phyloP scores from a whole-genome alignment of 176 grass and related monocot genomes.

The Eragrostis curvula region DNA sequence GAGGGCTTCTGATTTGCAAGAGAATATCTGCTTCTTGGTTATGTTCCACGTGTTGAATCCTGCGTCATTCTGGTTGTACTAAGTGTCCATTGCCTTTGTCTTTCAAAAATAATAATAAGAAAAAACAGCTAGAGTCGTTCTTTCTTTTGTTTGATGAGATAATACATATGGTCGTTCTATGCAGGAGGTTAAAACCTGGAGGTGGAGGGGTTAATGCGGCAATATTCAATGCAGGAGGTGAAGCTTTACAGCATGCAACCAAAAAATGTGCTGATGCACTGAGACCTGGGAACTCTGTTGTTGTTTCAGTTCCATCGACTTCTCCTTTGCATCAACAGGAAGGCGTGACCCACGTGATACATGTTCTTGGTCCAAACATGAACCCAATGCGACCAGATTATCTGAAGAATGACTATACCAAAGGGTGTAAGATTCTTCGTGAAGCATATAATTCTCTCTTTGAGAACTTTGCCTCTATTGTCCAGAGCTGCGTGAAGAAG shows the following conservation, averaged over 20 bases:
- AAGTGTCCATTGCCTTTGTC: background rate
- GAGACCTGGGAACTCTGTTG: constrained; percentile 69
- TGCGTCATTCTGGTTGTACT: background rate
- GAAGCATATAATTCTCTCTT: constrained; percentile 87
- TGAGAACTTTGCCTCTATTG: constrained; percentile 67
- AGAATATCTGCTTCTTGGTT: background rate
- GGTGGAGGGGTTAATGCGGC: constrained; percentile 95
- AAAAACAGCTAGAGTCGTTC: background rate
- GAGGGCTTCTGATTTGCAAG: background rate
- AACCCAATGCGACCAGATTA: constrained; percentile 88
- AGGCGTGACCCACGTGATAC: constrained; percentile 94
- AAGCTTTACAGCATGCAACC: constrained; percentile 68
- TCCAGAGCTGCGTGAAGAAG: constrained; percentile 24
- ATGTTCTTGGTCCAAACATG: constrained; percentile 97
- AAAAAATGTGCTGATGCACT: constrained; percentile 75
- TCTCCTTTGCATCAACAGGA: constrained; percentile 74
- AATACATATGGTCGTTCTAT: constrained; percentile 27
- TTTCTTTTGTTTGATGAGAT: constrained; percentile 12
- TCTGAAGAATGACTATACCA: constrained; percentile 83
- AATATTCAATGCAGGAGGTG: constrained; percentile 81
- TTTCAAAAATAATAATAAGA: too few relatives aligned
- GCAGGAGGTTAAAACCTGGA: constrained; percentile 91
- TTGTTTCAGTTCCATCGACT: constrained; percentile 65
- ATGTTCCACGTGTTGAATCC: constrained; percentile 31
- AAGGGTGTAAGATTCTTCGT: constrained; percentile 78